Conservation (phyloP, 2,329 filamentous ascomycete species). For the Exophiala calicioides region DNA sequence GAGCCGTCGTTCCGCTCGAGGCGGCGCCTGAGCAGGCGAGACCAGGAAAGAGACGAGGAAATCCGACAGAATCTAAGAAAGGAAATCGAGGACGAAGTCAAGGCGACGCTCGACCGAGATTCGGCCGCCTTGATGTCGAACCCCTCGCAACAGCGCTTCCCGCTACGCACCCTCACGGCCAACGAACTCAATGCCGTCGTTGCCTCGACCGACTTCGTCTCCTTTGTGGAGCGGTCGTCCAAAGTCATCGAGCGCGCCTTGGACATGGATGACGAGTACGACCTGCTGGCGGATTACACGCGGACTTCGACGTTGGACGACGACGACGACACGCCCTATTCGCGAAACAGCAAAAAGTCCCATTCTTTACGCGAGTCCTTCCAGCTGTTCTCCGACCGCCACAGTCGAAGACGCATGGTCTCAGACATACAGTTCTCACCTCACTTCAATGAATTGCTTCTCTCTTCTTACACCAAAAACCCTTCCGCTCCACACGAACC, state of each 20-base stretch:
- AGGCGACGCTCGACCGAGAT: slow-evolving; percentile 56
- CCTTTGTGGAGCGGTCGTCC: slow-evolving; percentile 92
- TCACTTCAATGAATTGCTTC: slow-evolving; percentile 81
- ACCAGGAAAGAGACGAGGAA: slow-evolving; percentile 83
- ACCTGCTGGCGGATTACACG: slow-evolving; percentile 92
- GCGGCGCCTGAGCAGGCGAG: slow-evolving; percentile 75
- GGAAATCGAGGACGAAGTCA: slow-evolving; percentile 91
- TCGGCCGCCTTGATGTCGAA: slow-evolving; percentile 42
- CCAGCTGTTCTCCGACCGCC: slow-evolving; percentile 92
- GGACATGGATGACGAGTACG: slow-evolving; percentile 85
- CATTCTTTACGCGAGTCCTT: slow-evolving; percentile 69
- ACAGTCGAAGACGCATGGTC: slow-evolving; percentile 97
- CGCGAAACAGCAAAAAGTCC: slow-evolving; percentile 29
- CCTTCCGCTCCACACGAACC: slow-evolving; percentile 91
- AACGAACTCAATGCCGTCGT: slow-evolving; percentile 91
- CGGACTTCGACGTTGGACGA: slow-evolving; percentile 73
- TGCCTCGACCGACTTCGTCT: slow-evolving; percentile 87
- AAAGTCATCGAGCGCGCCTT: slow-evolving; percentile 96
- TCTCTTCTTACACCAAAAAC: slow-evolving; percentile 97
- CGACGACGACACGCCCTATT: slow-evolving; percentile 62
- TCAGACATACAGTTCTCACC: slow-evolving; percentile 93
- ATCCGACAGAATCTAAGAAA: slow-evolving; percentile 78
- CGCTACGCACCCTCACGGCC: slow-evolving; percentile 72
- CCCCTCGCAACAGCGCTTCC: slow-evolving; percentile 61
- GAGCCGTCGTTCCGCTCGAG: slow-evolving; percentile 61